These are phyloP conservation scores for Physocladia obscura DNA, from an alignment of 192 early-diverging fungal genomes.

Conservation along the genomic window DNA sequence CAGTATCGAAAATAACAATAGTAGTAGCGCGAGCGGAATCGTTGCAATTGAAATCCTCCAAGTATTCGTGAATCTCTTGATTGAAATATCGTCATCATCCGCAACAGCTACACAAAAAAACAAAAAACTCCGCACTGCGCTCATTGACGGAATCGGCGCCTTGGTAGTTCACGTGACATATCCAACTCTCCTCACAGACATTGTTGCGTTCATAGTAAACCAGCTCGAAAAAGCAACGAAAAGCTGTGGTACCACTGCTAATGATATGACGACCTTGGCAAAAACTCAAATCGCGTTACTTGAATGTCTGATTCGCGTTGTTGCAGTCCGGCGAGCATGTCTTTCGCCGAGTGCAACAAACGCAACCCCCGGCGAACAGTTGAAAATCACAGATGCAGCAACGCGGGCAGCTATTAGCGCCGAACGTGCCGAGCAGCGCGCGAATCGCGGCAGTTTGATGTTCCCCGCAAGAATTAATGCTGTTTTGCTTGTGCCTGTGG, in stretches of 20 bases:
- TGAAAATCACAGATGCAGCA: not conserved
- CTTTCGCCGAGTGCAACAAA: not conserved
- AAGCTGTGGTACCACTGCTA: no score
- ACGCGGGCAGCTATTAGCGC: not conserved
- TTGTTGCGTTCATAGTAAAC: conserved; percentile 39
- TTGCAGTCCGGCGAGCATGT: conserved; percentile 8
- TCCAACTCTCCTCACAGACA: conserved; percentile 42
- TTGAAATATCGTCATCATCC: not conserved
- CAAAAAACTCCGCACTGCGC: conserved; percentile 3
- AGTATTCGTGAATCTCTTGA: conserved; percentile 34
- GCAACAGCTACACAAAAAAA: not conserved
- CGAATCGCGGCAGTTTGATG: conserved; percentile 3
- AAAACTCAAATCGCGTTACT: not conserved
- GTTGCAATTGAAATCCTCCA: conserved; percentile 34
- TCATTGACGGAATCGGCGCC: conserved; percentile 27
- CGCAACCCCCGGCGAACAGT: not conserved
- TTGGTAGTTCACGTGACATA: conserved; percentile 31
- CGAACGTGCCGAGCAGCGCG: not conserved
- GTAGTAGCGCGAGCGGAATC: not conserved
- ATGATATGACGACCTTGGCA: not conserved
- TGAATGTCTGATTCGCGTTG: not conserved
- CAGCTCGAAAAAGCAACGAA: conserved; percentile 7
- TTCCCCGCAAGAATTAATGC: conserved; percentile 4
- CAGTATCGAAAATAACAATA: not conserved
- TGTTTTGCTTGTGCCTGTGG: conserved; percentile 15